Conservation (phyloP, 1,284 basidiomycete genomes). For the Moesziomyces antarcticus region DNA sequence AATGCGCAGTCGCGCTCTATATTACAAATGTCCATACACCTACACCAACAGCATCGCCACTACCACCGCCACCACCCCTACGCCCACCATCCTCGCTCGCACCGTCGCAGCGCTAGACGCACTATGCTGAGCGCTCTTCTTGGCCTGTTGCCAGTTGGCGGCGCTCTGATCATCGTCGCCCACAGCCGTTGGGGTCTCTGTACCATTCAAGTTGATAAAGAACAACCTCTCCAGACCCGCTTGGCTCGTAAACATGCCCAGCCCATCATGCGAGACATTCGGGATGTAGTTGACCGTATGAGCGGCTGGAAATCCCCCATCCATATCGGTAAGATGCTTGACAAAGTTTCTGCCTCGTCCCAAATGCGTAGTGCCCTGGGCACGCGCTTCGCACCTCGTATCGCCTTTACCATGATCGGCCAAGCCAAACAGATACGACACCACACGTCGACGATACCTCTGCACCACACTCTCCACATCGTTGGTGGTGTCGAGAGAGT, state of each 20-base stretch:
- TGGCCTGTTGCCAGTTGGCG: slow-evolving; percentile 6
- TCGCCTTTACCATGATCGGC: slow-evolving; percentile 45
- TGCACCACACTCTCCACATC: slow-evolving; percentile 45
- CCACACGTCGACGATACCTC: slow-evolving; percentile 34
- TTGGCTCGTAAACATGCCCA: slow-evolving; percentile 48
- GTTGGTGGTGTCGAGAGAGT: slow-evolving; percentile 37
- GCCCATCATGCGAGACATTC: slow-evolving; percentile 36
- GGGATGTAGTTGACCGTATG: slow-evolving; percentile 49
- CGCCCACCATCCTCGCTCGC: too few relatives aligned
- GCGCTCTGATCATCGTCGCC: slow-evolving; percentile 40
- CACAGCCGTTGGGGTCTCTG: slow-evolving; percentile 45
- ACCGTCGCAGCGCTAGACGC: too few relatives aligned
- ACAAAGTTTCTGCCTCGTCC: slow-evolving; percentile 46
- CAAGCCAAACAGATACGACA: slow-evolving; percentile 49
- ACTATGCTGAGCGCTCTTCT: not conserved
- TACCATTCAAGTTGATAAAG: slow-evolving; percentile 49
- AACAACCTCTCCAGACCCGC: slow-evolving; percentile 48
- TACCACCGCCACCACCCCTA: not conserved
- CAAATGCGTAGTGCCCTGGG: slow-evolving; percentile 47
- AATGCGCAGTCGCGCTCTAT: not conserved
- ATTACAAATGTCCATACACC: not conserved
- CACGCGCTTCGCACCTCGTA: slow-evolving; percentile 40
- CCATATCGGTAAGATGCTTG: slow-evolving; percentile 24
- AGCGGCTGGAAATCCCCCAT: slow-evolving; percentile 27
- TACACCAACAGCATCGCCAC: not conserved